phyloP scores from a whole-genome alignment of 495 filamentous ascomycete genomes.

The Podospora comata region DNA sequence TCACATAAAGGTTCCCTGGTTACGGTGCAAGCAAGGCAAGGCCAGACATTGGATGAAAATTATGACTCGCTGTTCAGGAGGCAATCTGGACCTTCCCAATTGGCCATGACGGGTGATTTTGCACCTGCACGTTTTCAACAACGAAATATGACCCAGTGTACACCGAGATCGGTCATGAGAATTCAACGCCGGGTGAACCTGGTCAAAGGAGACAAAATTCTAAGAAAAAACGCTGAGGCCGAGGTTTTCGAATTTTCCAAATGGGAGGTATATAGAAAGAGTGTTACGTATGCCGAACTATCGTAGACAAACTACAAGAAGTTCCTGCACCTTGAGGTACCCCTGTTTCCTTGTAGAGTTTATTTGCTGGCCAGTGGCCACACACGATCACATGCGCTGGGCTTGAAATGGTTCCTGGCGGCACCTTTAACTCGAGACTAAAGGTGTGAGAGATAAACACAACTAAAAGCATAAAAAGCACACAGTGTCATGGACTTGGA shows the following conservation, averaged over 20 bases:
- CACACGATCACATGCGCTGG: neutral
- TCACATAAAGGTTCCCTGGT: neutral
- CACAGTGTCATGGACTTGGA: neutral
- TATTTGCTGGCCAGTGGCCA: neutral
- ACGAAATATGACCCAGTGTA: neutral
- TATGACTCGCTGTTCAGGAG: conserved; percentile 1
- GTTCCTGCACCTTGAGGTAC: too few relatives aligned
- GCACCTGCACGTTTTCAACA: neutral
- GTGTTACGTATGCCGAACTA: neutral
- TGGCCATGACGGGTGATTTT: neutral
- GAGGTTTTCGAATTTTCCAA: neutral
- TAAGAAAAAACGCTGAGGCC: neutral
- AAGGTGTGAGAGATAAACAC: neutral
- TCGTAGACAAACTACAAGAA: too few relatives aligned
- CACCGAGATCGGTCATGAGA: neutral
- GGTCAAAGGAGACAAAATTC: neutral
- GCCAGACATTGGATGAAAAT: conserved; percentile 5
- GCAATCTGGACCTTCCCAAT: conserved; percentile 1
- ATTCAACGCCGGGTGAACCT: neutral
- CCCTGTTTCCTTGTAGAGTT: too few relatives aligned
- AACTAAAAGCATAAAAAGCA: too few relatives aligned
- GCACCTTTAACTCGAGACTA: neutral
- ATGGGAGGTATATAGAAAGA: neutral
- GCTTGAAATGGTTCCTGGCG: too few relatives aligned
- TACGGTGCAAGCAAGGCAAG: neutral